Conservation (phyloP, 768 basidiomycete species). For the Russula sp. region DNA sequence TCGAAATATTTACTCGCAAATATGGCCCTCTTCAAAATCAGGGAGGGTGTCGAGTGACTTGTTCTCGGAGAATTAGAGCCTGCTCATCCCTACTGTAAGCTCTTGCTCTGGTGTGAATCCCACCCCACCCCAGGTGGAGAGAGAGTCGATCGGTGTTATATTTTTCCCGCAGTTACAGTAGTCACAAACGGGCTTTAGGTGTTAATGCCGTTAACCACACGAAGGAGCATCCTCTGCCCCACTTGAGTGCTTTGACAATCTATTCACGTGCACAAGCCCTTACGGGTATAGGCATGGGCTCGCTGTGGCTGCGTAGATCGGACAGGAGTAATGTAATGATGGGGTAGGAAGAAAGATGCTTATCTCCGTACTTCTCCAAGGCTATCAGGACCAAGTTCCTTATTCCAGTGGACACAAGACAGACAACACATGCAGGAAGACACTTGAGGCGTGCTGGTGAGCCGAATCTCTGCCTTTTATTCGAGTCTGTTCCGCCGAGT, state of each 20-base stretch:
- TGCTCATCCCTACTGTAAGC: constrained; percentile 51
- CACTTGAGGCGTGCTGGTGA: too few relatives aligned
- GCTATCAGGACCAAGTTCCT: constrained; percentile 84
- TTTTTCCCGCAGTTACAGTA: constrained; percentile 77
- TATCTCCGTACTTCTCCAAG: constrained; percentile 83
- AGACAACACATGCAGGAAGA: too few relatives aligned
- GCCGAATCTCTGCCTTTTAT: too few relatives aligned
- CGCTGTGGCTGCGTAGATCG: constrained; percentile 67
- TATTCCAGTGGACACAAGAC: too few relatives aligned
- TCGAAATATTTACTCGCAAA: constrained; percentile 93
- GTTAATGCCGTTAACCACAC: constrained; percentile 77
- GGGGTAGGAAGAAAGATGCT: constrained; percentile 34
- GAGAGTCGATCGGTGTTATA: constrained; percentile 51
- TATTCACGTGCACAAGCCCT: constrained; percentile 77
- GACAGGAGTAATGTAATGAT: constrained; percentile 32
- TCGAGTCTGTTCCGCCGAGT: too few relatives aligned
- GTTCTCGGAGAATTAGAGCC: constrained; percentile 34
- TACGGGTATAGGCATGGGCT: constrained; percentile 66
- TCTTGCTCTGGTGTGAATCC: constrained; percentile 65
- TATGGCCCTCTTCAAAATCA: constrained; percentile 92
- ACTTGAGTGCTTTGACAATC: constrained; percentile 67
- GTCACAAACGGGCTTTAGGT: constrained; percentile 66
- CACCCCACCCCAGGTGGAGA: constrained; percentile 46
- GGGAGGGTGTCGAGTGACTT: constrained; percentile 46
- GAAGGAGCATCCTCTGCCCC: constrained; percentile 55